phyloP scores from a whole-genome alignment of 2,329 filamentous ascomycete species.

The Talaromyces verruculosus region DNA sequence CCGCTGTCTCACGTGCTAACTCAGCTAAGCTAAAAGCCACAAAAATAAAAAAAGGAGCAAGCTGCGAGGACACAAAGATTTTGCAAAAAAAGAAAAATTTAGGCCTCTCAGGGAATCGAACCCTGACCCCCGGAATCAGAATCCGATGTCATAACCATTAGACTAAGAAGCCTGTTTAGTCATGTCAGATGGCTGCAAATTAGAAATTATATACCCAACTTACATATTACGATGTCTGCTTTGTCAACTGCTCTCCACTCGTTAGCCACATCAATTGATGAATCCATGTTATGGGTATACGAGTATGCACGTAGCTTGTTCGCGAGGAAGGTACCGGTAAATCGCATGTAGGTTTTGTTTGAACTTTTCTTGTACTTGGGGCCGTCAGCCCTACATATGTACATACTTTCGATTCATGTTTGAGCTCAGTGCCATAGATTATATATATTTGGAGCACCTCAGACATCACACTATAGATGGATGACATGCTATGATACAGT shows the following conservation, averaged over 20 bases:
- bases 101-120: not conserved
- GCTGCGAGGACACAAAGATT: no score
- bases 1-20: not conserved
- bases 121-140: slow-evolving; percentile 6
- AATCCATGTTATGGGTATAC: no score
- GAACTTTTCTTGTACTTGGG: no score
- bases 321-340: no score
- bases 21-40: not conserved
- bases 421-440: not conserved
- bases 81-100: not conserved
- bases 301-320: no score
- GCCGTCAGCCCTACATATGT: no score
- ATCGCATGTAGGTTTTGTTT: no score
- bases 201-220: no score
- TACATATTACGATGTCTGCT: no score
- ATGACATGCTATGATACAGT: slow-evolving; percentile 16
- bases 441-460: not conserved
- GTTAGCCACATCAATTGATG: no score
- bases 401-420: no score
- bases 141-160: slow-evolving; percentile 2
- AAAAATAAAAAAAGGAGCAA: not conserved
- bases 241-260: no score
- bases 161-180: not conserved
- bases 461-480: not conserved
- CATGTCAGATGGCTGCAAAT: not conserved